phyloP scores from a whole-genome alignment of 2,329 filamentous ascomycete species.

The Penicillium sp. region DNA sequence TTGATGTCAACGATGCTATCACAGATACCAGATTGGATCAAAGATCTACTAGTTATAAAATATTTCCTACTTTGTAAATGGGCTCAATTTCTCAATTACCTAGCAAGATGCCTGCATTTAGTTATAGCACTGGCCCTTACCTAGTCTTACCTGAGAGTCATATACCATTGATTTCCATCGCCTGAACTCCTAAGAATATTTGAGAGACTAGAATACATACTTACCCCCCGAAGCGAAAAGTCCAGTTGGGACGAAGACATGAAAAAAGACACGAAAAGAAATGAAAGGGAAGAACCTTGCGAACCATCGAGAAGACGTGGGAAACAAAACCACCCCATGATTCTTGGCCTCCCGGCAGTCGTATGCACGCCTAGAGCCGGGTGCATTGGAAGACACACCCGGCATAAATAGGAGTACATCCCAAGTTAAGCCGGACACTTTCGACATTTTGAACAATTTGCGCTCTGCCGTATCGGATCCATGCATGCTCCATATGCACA shows the following conservation, averaged over 20 bases:
- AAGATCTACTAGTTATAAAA: conserved; percentile 9
- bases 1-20: conserved; percentile 30
- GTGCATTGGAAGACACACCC: background rate
- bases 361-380: conserved; percentile 2
- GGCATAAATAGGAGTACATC: background rate
- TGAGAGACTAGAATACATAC: conserved; percentile 42
- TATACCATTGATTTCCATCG: conserved; percentile 12
- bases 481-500: conserved; percentile 26
- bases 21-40: conserved; percentile 29
- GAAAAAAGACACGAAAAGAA: conserved; percentile 20
- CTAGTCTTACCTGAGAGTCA: conserved; percentile 40
- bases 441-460: background rate
- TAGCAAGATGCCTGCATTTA: conserved; percentile 19
- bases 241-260: conserved; percentile 27
- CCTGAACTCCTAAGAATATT: conserved; percentile 13
- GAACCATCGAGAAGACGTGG: background rate
- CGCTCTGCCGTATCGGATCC: conserved; percentile 24
- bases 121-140: conserved; percentile 36
- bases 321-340: background rate
- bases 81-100: conserved; percentile 5
- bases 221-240: conserved; percentile 32
- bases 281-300: conserved; percentile 22
- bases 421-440: background rate
- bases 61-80: background rate
- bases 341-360: background rate